These are phyloP conservation scores for Penicillium sp. DNA, from an alignment of 2,329 filamentous ascomycete species.

Conservation along the genomic window DNA sequence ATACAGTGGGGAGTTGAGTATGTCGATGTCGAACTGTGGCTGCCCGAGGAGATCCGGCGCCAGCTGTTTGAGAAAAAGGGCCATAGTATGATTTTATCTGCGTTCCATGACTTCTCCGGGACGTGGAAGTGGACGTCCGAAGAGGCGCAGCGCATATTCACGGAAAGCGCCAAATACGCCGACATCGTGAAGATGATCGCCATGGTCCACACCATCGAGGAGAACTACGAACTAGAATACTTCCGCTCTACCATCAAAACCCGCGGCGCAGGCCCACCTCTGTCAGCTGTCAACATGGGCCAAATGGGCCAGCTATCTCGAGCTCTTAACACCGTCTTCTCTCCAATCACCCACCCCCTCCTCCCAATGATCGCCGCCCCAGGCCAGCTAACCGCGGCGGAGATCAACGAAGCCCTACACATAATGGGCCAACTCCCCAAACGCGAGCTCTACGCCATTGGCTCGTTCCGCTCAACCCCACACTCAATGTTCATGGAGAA, in stretches of 20 bases:
- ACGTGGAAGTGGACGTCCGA: slow-evolving; percentile 78
- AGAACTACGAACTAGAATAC: slow-evolving; percentile 87
- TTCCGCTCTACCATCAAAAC: slow-evolving; percentile 76
- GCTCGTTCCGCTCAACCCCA: slow-evolving; percentile 67
- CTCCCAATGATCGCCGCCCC: slow-evolving; percentile 81
- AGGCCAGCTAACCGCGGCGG: slow-evolving; percentile 78
- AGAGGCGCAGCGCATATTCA: slow-evolving; percentile 69
- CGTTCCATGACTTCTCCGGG: slow-evolving; percentile 84
- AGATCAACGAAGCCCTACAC: slow-evolving; percentile 77
- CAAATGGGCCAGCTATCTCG: slow-evolving; percentile 81
- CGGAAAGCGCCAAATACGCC: slow-evolving; percentile 68
- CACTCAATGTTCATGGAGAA: slow-evolving; percentile 85
- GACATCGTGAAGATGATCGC: slow-evolving; percentile 92
- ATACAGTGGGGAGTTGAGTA: slow-evolving; percentile 90
- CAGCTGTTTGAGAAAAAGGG: slow-evolving; percentile 67
- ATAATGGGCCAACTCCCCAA: slow-evolving; percentile 77
- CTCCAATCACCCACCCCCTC: slow-evolving; percentile 80
- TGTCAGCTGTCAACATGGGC: slow-evolving; percentile 86
- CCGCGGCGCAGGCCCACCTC: slow-evolving; percentile 64
- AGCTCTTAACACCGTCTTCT: slow-evolving; percentile 80
- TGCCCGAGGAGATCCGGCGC: slow-evolving; percentile 71
- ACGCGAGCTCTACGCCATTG: slow-evolving; percentile 77
- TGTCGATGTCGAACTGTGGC: slow-evolving; percentile 83
- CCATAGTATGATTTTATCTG: slow-evolving; percentile 83
- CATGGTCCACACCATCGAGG: slow-evolving; percentile 75